Conservation (phyloP, 2,329 filamentous ascomycete genomes). For the Pyrenochaeta sp. region DNA sequence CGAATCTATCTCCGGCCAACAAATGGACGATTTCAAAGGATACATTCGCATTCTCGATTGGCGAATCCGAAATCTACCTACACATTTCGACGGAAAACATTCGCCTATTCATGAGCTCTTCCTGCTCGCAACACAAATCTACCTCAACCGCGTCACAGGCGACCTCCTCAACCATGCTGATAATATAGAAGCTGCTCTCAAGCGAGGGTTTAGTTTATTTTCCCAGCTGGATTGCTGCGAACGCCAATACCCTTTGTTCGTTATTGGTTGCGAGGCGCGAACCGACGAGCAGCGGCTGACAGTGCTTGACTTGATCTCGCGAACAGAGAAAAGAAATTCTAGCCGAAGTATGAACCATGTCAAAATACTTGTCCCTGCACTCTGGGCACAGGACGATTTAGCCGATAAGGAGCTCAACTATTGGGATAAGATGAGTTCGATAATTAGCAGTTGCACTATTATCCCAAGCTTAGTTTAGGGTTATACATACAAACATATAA, state of each 20-base stretch:
- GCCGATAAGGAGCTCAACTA: conserved; percentile 14
- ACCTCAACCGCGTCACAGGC: conserved; percentile 18
- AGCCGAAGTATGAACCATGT: conserved; percentile 17
- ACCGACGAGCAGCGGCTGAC: conserved; percentile 35
- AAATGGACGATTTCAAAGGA: conserved; percentile 11
- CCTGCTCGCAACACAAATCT: conserved; percentile 20
- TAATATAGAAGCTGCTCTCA: conserved; percentile 7
- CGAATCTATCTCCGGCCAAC: background rate
- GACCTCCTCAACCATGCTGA: conserved; percentile 12
- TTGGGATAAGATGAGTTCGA: conserved; percentile 17
- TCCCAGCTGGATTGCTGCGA: conserved; percentile 27
- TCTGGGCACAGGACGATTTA: conserved; percentile 31
- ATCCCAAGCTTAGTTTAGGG: conserved; percentile 23
- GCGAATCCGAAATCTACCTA: conserved; percentile 12
- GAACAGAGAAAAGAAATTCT: conserved; percentile 14
- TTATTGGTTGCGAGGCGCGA: conserved; percentile 40
- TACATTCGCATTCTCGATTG: conserved; percentile 17
- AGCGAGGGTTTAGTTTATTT: conserved; percentile 15
- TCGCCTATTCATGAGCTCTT: conserved; percentile 9
- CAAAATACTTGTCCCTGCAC: conserved; percentile 14
- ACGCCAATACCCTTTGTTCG: conserved; percentile 36
- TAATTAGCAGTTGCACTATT: conserved; percentile 19
- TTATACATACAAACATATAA: background rate
- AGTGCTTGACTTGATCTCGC: conserved; percentile 20
- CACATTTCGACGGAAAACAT: background rate